Evolutionary conservation across 208 protist species (phyloP), one percentile per base, ranked within the genome.

Genomic region (Acanthamoeba culbertsoni): DNA sequence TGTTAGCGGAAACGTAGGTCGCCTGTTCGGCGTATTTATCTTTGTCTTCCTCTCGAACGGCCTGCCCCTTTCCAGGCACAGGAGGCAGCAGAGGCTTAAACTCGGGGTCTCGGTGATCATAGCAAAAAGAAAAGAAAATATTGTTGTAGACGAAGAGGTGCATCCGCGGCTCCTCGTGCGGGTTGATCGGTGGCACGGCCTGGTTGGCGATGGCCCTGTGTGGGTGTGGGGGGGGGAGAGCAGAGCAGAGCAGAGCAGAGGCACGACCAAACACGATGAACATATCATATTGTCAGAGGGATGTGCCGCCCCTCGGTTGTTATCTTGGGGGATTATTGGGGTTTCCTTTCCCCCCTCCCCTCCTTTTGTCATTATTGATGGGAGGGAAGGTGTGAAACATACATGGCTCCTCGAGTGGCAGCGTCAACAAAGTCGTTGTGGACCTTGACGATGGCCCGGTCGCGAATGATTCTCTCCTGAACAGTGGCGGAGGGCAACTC

Each of bases 141-240:
- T 97, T 96, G 57, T 97, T 94, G 53, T 96, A 95, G n/a, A 97
- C 68, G 42, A 93, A 97, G 79, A 97, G 93, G 37, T 95, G 94
- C 35, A 46, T 23, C 46, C 68, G 43, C 23, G 86, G 59, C 12
- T 57, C 55, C 20, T 96, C 95, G 23, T 68, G 37, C 42, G 94
- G 95, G 55, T 96, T 96, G 51, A 96, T 89, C 6, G 95, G 95
- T 53, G 53, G 63, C 10, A 96, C 33, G 0, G 42, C 37, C 33
- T 86, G 75, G 42, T 91, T 82, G 4, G 95, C 94, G 16, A 96
- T 92, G 4, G 51, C 51, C 35, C 77, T 93, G 43, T 1, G 28
- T 26, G 5, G 2, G 4, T 46, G n/a, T n/a, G n/a, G n/a, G n/a
- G n/a, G n/a, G n/a, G n/a, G n/a, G n/a, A n/a, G n/a, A n/a, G n/a